Evolutionary conservation across 139 green algal species (phyloP), one percentile per base, ranked within the genome.

Genomic region (Chlorella vulgaris): DNA sequence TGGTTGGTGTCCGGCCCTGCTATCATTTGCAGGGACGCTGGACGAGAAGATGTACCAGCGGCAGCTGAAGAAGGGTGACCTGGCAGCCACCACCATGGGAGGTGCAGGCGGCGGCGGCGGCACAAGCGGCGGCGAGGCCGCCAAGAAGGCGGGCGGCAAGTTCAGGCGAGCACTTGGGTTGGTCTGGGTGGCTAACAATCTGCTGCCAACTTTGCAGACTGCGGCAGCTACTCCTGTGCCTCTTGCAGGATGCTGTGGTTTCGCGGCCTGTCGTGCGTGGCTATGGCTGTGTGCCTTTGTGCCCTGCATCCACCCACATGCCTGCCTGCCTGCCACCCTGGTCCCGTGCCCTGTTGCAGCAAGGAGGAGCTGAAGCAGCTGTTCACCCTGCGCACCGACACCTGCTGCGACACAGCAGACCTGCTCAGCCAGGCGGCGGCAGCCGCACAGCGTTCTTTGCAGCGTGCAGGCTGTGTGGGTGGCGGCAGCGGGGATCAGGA

Each of bases 11-110:
- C n/a, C n/a, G n/a, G 60, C 26, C 24, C 24, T 69, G 22, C 21
- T 31, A 5, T 55, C 10, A 7, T n/a, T 55, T 70, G 24, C 71
- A 89, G 92, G 93, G 35, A 95, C 91, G 4, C 91, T 98, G 2
- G 94, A 98, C 71, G 94, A 97, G 77, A 96, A 95, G 84, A 88
- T 97, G n/a, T 98, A 93, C 76, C 93, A 97, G 86, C 84, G 94
- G 4, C 94, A 97, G 88, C 83, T 92, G 13, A 83, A 91, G 85
- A 96, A 97, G 85, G 85, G 83, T 2, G 89, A 93, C 78, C 81
- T 96, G 7, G 87, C 91, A 4, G 75, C 61, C 42, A 68, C 81
- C 21, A 83, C 88, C 80, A 61, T 84, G 71, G 67, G 62, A 21
- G 21, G 60, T 40, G 58, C 26, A 33, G 68, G 38, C 65, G 70